Conservation (phyloP, 2,329 filamentous ascomycete species). For the Beauveria australis region DNA sequence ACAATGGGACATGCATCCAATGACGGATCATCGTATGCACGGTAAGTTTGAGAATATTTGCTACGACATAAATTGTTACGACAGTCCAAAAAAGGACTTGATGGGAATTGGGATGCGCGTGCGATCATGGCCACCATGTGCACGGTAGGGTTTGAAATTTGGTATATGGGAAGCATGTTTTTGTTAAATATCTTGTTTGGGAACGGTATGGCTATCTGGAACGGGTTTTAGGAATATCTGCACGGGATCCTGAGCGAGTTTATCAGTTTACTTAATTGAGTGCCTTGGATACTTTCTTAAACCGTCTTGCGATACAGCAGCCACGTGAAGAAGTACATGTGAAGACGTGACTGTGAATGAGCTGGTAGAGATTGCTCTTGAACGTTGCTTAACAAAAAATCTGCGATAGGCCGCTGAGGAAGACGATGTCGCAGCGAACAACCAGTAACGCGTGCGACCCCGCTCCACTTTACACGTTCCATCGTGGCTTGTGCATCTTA, state of each 20-base stretch:
- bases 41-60: too few relatives aligned
- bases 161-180: not conserved
- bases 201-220: not conserved
- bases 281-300: not conserved
- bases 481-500: not conserved
- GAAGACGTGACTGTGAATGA: too few relatives aligned
- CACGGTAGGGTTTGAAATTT: not conserved
- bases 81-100: not conserved
- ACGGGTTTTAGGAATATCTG: not conserved
- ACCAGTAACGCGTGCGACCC: not conserved
- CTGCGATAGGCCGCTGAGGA: not conserved
- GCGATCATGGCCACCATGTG: not conserved
- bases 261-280: not conserved
- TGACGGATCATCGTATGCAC: too few relatives aligned
- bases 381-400: not conserved
- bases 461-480: constrained; percentile 3
- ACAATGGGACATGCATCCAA: too few relatives aligned
- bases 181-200: not conserved
- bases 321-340: not conserved
- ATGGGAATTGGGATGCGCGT: not conserved
- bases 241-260: not conserved
- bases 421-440: not conserved
- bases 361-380: not conserved
- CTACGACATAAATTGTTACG: too few relatives aligned
- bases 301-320: not conserved